These are phyloP conservation scores for Ophiostoma novo-ulmi DNA, from an alignment of 2,329 filamentous ascomycete species.

Conservation along the genomic window DNA sequence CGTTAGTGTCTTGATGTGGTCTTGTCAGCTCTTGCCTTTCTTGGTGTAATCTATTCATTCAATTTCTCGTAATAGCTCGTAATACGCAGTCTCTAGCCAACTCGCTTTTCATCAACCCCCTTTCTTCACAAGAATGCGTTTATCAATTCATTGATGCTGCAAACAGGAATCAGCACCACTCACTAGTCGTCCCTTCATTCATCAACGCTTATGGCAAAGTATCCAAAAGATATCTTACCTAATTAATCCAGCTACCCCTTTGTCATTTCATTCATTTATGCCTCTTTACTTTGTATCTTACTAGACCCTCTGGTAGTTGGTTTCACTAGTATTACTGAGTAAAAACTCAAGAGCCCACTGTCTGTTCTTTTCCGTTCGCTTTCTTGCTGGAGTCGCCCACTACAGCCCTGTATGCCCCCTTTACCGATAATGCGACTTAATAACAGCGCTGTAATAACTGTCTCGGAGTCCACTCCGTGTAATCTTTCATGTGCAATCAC, in stretches of 20 bases:
- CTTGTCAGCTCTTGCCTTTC: not conserved
- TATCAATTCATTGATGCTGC: not conserved
- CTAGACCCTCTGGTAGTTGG: not conserved
- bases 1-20: not conserved
- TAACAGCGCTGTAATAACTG: not conserved
- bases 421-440: not conserved
- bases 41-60: not conserved
- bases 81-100: too few species aligned
- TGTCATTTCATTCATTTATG: conserved; percentile 10
- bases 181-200: conserved; percentile 3
- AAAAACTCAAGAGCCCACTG: not conserved
- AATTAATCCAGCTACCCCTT: conserved; percentile 7
- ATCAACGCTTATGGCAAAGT: not conserved
- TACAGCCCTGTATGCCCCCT: not conserved
- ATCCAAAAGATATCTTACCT: not conserved
- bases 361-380: not conserved
- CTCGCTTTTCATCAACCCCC: not conserved
- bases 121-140: conserved; percentile 2
- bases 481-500: not conserved
- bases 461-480: conserved; percentile 4
- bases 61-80: too few species aligned
- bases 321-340: conserved; percentile 11
- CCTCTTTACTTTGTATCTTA: not conserved
- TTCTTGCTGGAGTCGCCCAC: not conserved
- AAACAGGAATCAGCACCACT: not conserved